Evolutionary conservation across 371 early-diverging fungal genomes (phyloP).

Genomic region (Rhizopus sp.): DNA sequence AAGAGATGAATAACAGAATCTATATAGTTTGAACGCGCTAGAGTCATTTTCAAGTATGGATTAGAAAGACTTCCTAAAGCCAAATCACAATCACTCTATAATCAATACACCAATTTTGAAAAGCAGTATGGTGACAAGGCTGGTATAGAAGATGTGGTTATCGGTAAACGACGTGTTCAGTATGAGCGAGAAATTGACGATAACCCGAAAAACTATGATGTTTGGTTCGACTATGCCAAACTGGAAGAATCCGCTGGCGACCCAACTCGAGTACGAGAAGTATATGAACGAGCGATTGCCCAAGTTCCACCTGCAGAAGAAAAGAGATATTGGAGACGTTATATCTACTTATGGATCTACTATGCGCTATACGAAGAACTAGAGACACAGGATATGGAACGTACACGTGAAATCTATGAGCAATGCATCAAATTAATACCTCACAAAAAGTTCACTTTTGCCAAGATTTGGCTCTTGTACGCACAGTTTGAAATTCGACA

Average conservation of each 20-base stretch:
- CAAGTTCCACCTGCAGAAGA: slow-evolving; percentile 85
- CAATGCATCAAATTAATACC: slow-evolving; percentile 86
- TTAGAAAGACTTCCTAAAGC: slow-evolving; percentile 84
- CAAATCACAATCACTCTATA: slow-evolving; percentile 84
- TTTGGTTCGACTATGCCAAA: slow-evolving; percentile 93
- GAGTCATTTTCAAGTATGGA: slow-evolving; percentile 94
- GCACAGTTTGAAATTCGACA: slow-evolving; percentile 92
- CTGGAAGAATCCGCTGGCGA: slow-evolving; percentile 87
- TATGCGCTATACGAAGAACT: slow-evolving; percentile 96
- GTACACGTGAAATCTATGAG: slow-evolving; percentile 85
- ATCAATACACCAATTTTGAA: slow-evolving; percentile 94
- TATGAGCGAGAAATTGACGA: slow-evolving; percentile 85
- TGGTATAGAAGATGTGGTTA: slow-evolving; percentile 89
- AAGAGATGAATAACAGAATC: background rate
- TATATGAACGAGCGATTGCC: slow-evolving; percentile 95
- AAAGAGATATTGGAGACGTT: slow-evolving; percentile 94
- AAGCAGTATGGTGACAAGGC: slow-evolving; percentile 91
- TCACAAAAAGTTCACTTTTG: slow-evolving; percentile 93
- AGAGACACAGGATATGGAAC: slow-evolving; percentile 77
- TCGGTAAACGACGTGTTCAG: slow-evolving; percentile 82
- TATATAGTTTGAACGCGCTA: slow-evolving; percentile 81
- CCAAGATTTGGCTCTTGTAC: slow-evolving; percentile 93
- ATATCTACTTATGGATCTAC: slow-evolving; percentile 97
- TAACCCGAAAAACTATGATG: slow-evolving; percentile 90
- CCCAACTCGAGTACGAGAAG: slow-evolving; percentile 77